A percentile compares a stretch with the other conserved stretches of the same genome.
Evolutionary conservation across 169 alveolate species (phyloP).

Genomic region (Perkinsus olseni): DNA sequence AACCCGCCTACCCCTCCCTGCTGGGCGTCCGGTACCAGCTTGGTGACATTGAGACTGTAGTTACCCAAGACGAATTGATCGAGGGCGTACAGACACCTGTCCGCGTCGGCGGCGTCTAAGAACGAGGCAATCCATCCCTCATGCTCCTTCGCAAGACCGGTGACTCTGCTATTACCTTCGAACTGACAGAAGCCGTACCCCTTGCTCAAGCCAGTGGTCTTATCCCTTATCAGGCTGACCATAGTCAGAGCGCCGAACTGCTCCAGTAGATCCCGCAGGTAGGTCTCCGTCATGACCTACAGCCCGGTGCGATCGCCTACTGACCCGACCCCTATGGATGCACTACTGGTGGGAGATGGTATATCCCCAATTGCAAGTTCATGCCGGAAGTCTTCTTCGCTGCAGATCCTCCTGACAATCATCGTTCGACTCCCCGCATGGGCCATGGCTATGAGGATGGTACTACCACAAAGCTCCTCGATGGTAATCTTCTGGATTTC

Average conservation of each 20-base stretch:
- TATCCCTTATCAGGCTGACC: slow-evolving; percentile 47
- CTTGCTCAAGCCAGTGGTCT: slow-evolving; percentile 47
- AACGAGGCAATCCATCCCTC: slow-evolving; percentile 40
- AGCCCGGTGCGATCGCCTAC: no score
- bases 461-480: not conserved
- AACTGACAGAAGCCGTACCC: slow-evolving; percentile 63
- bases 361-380: not conserved
- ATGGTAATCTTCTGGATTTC: not conserved
- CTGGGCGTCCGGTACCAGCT: not conserved
- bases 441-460: not conserved
- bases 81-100: slow-evolving; percentile 16
- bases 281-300: slow-evolving; percentile 38
- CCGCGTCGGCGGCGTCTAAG: slow-evolving; percentile 49
- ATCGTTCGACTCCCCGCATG: not conserved
- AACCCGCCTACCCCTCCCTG: slow-evolving; percentile 41
- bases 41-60: not conserved
- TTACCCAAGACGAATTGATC: not conserved
- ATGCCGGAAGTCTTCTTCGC: not conserved
- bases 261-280: slow-evolving; percentile 40
- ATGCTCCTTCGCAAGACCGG: no score
- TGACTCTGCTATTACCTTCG: slow-evolving; percentile 44
- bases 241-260: slow-evolving; percentile 49
- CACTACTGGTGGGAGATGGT: not conserved
- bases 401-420: not conserved
- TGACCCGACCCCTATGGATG: no score